Conservation (phyloP, 2,329 filamentous ascomycete species). For the Pyrenochaeta sp. region DNA sequence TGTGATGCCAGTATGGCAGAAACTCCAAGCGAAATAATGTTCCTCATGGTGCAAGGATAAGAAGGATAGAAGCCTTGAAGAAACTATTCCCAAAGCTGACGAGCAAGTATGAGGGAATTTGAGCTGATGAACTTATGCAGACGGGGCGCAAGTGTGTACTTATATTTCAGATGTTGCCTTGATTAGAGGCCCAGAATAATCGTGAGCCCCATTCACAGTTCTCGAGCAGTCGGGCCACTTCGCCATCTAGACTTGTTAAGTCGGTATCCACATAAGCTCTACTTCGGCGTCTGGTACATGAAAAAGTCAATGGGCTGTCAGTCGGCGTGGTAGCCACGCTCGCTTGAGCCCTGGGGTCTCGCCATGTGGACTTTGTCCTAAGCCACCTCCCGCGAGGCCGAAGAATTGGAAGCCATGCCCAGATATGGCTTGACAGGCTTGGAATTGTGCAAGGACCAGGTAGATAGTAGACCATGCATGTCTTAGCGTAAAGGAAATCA, state of each 20-base stretch:
- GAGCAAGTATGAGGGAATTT: constrained; percentile 17
- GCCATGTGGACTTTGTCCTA: constrained; percentile 3
- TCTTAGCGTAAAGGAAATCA: background rate
- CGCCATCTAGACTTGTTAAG: background rate
- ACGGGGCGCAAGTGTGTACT: constrained; percentile 3
- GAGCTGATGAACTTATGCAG: constrained; percentile 2
- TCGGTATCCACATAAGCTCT: background rate
- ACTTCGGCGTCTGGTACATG: constrained; percentile 2
- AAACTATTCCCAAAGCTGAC: background rate
- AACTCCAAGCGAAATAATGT: constrained; percentile 16
- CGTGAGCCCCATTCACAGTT: background rate
- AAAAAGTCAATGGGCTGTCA: background rate
- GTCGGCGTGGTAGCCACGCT: constrained; percentile 8
- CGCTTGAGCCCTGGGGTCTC: constrained; percentile 6
- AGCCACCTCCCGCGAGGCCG: background rate
- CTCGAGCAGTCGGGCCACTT: background rate
- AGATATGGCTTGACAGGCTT: constrained; percentile 12
- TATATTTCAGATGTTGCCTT: constrained; percentile 6
- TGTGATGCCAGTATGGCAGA: constrained; percentile 22
- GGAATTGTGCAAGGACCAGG: constrained; percentile 4
- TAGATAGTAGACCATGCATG: background rate
- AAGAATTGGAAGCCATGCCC: constrained; percentile 3
- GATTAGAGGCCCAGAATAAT: background rate
- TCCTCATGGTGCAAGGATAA: constrained; percentile 18
- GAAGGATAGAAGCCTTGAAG: background rate